Conservation (phyloP, 129 eudicot species). For the carrot (Daucus carota) region DNA sequence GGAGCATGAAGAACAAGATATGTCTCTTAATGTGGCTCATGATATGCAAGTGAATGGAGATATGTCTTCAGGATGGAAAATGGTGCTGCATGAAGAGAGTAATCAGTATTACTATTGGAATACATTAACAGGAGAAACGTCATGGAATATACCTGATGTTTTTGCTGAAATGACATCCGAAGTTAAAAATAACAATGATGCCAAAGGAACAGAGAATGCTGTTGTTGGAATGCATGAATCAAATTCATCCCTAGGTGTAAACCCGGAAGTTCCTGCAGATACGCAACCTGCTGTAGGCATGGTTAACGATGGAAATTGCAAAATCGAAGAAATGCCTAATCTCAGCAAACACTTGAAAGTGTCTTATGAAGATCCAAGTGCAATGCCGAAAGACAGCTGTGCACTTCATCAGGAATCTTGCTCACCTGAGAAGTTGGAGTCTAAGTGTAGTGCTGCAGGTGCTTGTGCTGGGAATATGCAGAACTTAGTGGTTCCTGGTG, state of each 20-base stretch:
- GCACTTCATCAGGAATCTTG: constrained; percentile 15
- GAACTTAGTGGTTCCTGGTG: constrained; percentile 6
- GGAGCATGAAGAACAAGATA: constrained; percentile 17
- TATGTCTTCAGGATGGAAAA: constrained; percentile 65
- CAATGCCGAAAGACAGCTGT: constrained; percentile 17
- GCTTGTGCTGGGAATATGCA: constrained; percentile 17
- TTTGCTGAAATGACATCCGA: constrained; percentile 28
- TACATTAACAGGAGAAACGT: constrained; percentile 73
- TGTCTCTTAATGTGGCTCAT: constrained; percentile 27
- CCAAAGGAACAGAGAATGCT: constrained; percentile 24
- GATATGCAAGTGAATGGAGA: constrained; percentile 32
- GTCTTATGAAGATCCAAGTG: not conserved
- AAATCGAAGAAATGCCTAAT: constrained; percentile 16
- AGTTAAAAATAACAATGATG: constrained; percentile 21
- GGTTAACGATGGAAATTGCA: constrained; percentile 8
- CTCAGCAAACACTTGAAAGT: constrained; percentile 13
- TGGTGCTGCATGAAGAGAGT: constrained; percentile 95
- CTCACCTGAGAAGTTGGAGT: constrained; percentile 14
- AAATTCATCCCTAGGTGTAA: constrained; percentile 11
- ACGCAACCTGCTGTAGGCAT: constrained; percentile 16
- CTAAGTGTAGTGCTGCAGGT: constrained; percentile 17
- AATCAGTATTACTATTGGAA: constrained; percentile 92
- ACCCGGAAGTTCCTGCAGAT: constrained; percentile 11
- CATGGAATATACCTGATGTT: constrained; percentile 79
- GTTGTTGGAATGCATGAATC: constrained; percentile 19